These are phyloP conservation scores for Chrysoporthe puriensis DNA, from an alignment of 2,329 filamentous ascomycete species.

Conservation along the genomic window DNA sequence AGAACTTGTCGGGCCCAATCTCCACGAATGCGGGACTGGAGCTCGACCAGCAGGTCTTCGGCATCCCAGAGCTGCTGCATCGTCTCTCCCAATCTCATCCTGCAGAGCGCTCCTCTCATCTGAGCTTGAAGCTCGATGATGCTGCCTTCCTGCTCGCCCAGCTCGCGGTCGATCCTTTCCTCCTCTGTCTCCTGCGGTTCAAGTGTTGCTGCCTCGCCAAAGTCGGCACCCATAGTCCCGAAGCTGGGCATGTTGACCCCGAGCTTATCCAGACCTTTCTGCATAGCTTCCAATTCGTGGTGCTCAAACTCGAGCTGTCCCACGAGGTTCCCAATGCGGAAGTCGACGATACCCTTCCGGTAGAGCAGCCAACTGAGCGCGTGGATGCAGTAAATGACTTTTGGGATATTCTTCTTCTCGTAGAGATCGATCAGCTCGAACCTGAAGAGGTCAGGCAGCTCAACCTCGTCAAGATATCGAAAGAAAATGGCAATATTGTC, in stretches of 20 bases:
- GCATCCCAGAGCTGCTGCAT: conserved; percentile 92
- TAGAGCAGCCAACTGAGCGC: conserved; percentile 97
- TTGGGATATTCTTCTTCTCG: conserved; percentile 99
- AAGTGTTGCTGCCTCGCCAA: conserved; percentile 73
- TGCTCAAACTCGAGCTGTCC: conserved; percentile 97
- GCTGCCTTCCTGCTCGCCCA: conserved; percentile 72
- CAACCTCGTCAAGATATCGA: conserved; percentile 86
- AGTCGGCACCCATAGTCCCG: conserved; percentile 94
- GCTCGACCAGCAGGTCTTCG: conserved; percentile 75
- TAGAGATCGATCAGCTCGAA: conserved; percentile 98
- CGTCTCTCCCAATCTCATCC: conserved; percentile 74
- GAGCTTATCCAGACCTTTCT: conserved; percentile 94
- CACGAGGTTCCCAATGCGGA: conserved; percentile 94
- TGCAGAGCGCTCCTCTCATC: conserved; percentile 76
- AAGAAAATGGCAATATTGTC: conserved; percentile 99
- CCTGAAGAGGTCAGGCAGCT: conserved; percentile 91
- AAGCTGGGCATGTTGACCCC: conserved; percentile 97
- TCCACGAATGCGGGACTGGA: conserved; percentile 86
- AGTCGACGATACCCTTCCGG: conserved; percentile 91
- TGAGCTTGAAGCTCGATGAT: conserved; percentile 87
- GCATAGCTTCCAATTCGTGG: conserved; percentile 94
- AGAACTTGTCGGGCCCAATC: conserved; percentile 85
- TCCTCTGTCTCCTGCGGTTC: conserved; percentile 86
- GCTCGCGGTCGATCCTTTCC: conserved; percentile 80
- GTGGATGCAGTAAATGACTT: conserved; percentile 98